Evolutionary conservation across 371 early-diverging fungal genomes (phyloP).

Genomic region (Astathelohania contejeani): DNA sequence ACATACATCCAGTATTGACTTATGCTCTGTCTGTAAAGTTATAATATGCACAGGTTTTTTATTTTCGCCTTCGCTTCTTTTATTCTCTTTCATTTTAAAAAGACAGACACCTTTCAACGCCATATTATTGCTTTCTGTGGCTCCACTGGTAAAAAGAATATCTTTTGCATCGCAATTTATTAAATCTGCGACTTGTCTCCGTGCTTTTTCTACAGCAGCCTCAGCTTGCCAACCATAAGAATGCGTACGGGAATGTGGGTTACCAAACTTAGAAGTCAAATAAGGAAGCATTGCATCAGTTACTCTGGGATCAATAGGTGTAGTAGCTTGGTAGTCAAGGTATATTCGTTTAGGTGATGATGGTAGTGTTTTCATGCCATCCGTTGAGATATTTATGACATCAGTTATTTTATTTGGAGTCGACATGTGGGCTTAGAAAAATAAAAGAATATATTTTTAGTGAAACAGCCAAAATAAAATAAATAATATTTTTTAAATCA

Average conservation of each 20-base stretch:
- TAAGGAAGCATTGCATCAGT: constrained; percentile 90
- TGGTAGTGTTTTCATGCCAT: no score
- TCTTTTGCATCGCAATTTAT: constrained; percentile 90
- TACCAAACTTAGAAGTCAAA: constrained; percentile 77
- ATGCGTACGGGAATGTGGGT: constrained; percentile 93
- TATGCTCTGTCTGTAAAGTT: constrained; percentile 94
- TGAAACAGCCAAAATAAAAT: no score
- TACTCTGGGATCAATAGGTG: constrained; percentile 86
- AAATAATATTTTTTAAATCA: no score
- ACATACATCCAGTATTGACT: constrained; percentile 95
- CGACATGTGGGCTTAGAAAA: no score
- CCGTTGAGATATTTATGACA: no score
- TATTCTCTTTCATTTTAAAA: constrained; percentile 57
- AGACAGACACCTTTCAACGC: constrained; percentile 85
- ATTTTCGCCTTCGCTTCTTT: constrained; percentile 52
- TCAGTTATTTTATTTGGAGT: no score
- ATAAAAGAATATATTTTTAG: no score
- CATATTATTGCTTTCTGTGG: constrained; percentile 94
- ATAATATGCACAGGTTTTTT: constrained; percentile 67
- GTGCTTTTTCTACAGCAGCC: constrained; percentile 72
- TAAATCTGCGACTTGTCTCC: constrained; percentile 70
- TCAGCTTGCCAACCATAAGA: constrained; percentile 94
- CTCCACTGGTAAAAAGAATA: constrained; percentile 91
- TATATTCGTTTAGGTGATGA: constrained; percentile 60
- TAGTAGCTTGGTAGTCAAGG: constrained; percentile 86